phyloP scores from a whole-genome alignment of 345 rosid genomes.

The Streptanthus diversifolius region DNA sequence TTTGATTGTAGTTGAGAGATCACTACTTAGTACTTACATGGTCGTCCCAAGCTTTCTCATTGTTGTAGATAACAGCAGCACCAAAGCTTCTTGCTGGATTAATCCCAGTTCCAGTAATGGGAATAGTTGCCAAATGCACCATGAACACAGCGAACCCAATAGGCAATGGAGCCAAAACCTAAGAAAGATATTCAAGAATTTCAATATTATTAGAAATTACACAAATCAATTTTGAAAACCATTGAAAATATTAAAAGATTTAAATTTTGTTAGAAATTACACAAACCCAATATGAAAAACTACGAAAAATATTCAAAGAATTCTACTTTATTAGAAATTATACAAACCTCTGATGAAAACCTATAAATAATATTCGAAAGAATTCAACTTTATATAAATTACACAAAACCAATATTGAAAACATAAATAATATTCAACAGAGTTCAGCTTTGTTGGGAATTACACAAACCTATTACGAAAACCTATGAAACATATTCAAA shows the following conservation, averaged over 20 bases:
- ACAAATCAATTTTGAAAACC: background rate
- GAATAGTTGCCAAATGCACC: conserved; percentile 33
- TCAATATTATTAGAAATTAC: background rate
- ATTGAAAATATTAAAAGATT: too few relatives aligned
- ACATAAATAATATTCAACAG: background rate
- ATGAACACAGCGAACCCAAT: conserved; percentile 31
- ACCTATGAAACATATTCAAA: background rate
- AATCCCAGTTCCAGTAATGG: conserved; percentile 33
- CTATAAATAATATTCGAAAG: background rate
- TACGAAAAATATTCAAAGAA: background rate
- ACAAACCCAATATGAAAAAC: background rate
- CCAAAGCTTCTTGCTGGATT: conserved; percentile 35
- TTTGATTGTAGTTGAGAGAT: background rate
- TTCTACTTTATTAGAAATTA: background rate
- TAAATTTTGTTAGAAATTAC: background rate
- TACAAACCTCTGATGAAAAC: background rate
- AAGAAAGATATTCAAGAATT: background rate
- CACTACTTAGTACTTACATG: conserved; percentile 16
- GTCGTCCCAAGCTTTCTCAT: conserved; percentile 33
- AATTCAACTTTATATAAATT: too few relatives aligned
- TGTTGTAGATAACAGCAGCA: conserved; percentile 35
- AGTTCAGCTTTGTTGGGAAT: background rate
- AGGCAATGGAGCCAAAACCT: conserved; percentile 34
- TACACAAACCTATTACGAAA: background rate
- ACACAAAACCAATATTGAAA: too few relatives aligned